Base-by-base conservation (phyloP, 176 grass and related monocot genomes). In the Musa schizocarpa region DNA sequence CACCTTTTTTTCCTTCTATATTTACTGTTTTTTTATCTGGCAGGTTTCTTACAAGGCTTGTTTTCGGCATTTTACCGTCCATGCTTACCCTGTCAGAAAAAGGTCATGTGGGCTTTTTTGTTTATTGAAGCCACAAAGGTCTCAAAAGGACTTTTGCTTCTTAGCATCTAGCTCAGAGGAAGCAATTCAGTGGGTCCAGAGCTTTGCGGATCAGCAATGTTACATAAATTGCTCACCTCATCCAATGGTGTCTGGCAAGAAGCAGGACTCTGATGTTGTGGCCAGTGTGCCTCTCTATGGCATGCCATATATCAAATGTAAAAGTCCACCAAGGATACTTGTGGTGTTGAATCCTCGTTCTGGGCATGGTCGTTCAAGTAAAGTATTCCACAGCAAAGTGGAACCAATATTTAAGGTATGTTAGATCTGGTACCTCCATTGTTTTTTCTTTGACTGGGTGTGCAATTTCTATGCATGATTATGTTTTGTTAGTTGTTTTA, bases 331-430 rank as follows among this genome's bases (percentile, higher is more conserved):
- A 78, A 93, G 90, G 76, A 83, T 93, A 13, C 82, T 98, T 78
- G 90, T 93, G 68, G 84, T 98, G 64, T 80, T 98, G 79, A 98
- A 98, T 76, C 94, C 94, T 82, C 82, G 86, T 82, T 98, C 94
- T 73, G 94, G 94, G 79, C 85, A 87, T 72, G 90, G 94, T 50
- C 87, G 87, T 71, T 89, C 90, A 84, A 83, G 76, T 24, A 85
- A 91, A 83, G 81, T 98, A 83, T 98, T 98, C 77, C 85, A 83
- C 71, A 79, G 78, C 68, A 71, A 93, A 89, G 90, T 89, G 50
- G 87, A 93, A 79, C 75, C 90, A 19, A 85, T 70, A 76, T 79
- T 93, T 75, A 79, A 89, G 94, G 90, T 93, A 73, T 81, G 57
- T 73, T 65, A 54, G 19, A 13, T 82, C 58, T 77, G 21, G 63